Percentiles rank a stretch among this genome's conserved stretches.
phyloP scores from a whole-genome alignment of 768 basidiomycete genomes.

The Lyophyllum decastes region DNA sequence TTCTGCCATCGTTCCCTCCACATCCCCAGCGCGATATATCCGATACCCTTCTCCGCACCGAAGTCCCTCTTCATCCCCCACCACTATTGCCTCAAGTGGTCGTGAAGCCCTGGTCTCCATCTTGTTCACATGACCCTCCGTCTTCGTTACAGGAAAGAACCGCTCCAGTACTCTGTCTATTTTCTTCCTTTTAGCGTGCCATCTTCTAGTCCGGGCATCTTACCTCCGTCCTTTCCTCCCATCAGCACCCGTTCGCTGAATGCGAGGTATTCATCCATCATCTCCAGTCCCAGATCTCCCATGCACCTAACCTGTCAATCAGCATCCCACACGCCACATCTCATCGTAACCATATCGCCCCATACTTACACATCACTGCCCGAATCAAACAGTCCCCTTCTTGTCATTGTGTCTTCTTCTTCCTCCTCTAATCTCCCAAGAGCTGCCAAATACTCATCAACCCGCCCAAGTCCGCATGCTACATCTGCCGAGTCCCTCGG shows the following conservation, averaged over 20 bases:
- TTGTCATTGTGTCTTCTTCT: constrained; percentile 28
- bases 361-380: constrained; percentile 46
- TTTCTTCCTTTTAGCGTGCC: constrained; percentile 10
- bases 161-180: constrained; percentile 30
- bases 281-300: constrained; percentile 48
- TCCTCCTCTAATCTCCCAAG: constrained; percentile 40
- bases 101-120: not conserved
- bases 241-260: constrained; percentile 64
- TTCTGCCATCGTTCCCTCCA: constrained; percentile 54
- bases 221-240: constrained; percentile 28
- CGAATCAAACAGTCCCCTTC: constrained; percentile 42
- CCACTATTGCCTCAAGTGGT: constrained; percentile 14
- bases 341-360: not conserved
- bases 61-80: constrained; percentile 12
- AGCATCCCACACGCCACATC: constrained; percentile 2
- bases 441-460: constrained; percentile 46
- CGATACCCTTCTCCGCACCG: constrained; percentile 63
- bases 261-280: constrained; percentile 63
- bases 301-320: constrained; percentile 43
- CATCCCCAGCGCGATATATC: constrained; percentile 70
- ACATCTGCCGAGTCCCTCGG: constrained; percentile 54
- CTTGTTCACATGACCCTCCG: constrained; percentile 8
- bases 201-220: constrained; percentile 8
- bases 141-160: constrained; percentile 40
- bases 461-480: constrained; percentile 56